A percentile compares a stretch with the other conserved stretches of the same genome.
These are phyloP conservation scores for Tothia fuscella DNA, from an alignment of 2,329 filamentous ascomycete species.

Conservation along the genomic window DNA sequence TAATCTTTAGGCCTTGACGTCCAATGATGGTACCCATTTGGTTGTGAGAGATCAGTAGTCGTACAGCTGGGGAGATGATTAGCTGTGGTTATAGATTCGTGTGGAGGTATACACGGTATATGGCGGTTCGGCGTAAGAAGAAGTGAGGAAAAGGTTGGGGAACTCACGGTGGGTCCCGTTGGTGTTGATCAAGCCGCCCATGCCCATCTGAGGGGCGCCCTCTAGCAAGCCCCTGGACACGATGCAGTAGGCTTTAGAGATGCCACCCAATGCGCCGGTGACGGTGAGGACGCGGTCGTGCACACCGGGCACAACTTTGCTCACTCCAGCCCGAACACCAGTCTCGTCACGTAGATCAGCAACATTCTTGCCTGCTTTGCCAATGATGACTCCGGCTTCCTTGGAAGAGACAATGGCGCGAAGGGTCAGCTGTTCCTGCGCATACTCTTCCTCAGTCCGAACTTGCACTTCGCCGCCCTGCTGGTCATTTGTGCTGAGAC, in stretches of 20 bases:
- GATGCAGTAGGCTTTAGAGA: constrained; percentile 84
- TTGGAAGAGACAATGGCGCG: constrained; percentile 98
- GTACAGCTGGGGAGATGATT: constrained; percentile 55
- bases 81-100: constrained; percentile 14
- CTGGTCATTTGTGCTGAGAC: constrained; percentile 6
- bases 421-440: constrained; percentile 80
- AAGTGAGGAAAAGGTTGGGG: background rate
- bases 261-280: constrained; percentile 76
- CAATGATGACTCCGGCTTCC: constrained; percentile 97
- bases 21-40: constrained; percentile 99
- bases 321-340: constrained; percentile 93
- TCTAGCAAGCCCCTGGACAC: constrained; percentile 87
- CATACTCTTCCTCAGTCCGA: constrained; percentile 96
- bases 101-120: background rate
- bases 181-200: constrained; percentile 79
- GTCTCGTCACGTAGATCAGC: constrained; percentile 95
- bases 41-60: constrained; percentile 96
- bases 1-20: constrained; percentile 93
- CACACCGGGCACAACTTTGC: constrained; percentile 95
- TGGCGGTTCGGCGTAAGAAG: no score
- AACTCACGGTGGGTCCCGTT: constrained; percentile 89
- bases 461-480: constrained; percentile 63
- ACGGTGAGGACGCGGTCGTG: constrained; percentile 96
- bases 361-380: constrained; percentile 97
- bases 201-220: constrained; percentile 86